These are phyloP conservation scores for Candida succiphila DNA, from an alignment of 805 yeast species.

Conservation along the genomic window DNA sequence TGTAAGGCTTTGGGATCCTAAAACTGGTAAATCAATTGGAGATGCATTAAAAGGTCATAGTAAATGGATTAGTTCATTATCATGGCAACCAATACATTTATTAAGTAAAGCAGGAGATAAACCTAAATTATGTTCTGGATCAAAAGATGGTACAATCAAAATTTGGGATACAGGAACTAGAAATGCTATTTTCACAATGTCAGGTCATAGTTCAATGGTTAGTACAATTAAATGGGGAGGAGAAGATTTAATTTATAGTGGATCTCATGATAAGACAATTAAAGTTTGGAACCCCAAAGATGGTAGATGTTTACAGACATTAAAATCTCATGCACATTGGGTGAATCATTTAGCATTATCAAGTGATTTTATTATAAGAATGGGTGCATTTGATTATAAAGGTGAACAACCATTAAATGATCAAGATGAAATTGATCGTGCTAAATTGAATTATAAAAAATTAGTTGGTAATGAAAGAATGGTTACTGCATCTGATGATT, in stretches of 20 bases:
- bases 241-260: slow-evolving; percentile 69
- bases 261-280: slow-evolving; percentile 91
- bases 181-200: slow-evolving; percentile 55
- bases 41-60: slow-evolving; percentile 69
- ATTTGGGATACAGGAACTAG: slow-evolving; percentile 82
- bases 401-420: slow-evolving; percentile 33
- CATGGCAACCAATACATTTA: slow-evolving; percentile 93
- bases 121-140: slow-evolving; percentile 74
- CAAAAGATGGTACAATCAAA: slow-evolving; percentile 84
- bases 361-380: slow-evolving; percentile 78
- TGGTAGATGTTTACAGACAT: slow-evolving; percentile 70
- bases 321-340: slow-evolving; percentile 95
- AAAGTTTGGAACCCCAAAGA: slow-evolving; percentile 80
- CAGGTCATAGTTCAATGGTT: slow-evolving; percentile 84
- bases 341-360: slow-evolving; percentile 88
- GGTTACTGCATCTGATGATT: slow-evolving; percentile 94
- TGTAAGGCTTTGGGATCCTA: slow-evolving; percentile 78
- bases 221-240: slow-evolving; percentile 99
- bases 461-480: slow-evolving; percentile 70
- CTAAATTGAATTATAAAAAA: slow-evolving; percentile 51
- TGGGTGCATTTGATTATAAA: slow-evolving; percentile 81
- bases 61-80: slow-evolving; percentile 81
- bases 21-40: slow-evolving; percentile 66
- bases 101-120: slow-evolving; percentile 52
- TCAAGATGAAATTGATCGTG: slow-evolving; percentile 40